These are phyloP conservation scores for Phyllachora maydis DNA, from an alignment of 2,329 filamentous ascomycete genomes.

Conservation along the genomic window DNA sequence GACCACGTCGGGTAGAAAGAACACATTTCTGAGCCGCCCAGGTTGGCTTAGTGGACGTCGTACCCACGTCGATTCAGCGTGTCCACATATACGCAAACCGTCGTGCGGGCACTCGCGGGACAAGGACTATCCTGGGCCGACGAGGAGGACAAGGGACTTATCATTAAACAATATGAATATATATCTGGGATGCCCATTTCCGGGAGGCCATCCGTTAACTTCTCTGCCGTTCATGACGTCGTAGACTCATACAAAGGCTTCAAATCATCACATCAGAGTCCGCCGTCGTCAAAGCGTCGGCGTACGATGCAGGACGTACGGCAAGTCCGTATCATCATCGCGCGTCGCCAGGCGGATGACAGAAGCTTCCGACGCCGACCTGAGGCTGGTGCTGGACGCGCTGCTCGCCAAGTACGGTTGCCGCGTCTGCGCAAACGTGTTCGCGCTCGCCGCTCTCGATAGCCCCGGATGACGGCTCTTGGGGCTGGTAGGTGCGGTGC, in stretches of 20 bases:
- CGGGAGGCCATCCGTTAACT: not conserved
- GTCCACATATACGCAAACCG: too few relatives aligned
- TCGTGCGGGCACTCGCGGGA: too few relatives aligned
- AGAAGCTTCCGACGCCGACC: slow-evolving; percentile 17
- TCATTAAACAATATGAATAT: not conserved
- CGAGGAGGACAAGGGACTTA: too few relatives aligned
- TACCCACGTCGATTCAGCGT: too few relatives aligned
- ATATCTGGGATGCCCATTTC: not conserved
- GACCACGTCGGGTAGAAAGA: too few relatives aligned
- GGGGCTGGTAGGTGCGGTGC: slow-evolving; percentile 32
- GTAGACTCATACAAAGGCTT: not conserved
- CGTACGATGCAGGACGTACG: slow-evolving; percentile 13
- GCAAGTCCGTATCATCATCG: slow-evolving; percentile 12
- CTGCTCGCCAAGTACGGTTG: slow-evolving; percentile 16
- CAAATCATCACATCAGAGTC: too few relatives aligned
- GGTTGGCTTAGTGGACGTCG: too few relatives aligned
- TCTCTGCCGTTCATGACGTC: not conserved
- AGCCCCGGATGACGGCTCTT: slow-evolving; percentile 18
- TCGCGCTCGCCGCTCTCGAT: slow-evolving; percentile 11
- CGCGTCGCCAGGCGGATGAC: slow-evolving; percentile 25
- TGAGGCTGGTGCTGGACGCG: slow-evolving; percentile 17
- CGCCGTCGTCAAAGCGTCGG: not conserved
- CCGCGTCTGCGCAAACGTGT: slow-evolving; percentile 20
- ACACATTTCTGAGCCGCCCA: too few relatives aligned
- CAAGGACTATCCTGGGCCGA: too few relatives aligned